Base-by-base conservation (phyloP, 2,329 filamentous ascomycete species). In the Sordariomycetes sp. region DNA sequence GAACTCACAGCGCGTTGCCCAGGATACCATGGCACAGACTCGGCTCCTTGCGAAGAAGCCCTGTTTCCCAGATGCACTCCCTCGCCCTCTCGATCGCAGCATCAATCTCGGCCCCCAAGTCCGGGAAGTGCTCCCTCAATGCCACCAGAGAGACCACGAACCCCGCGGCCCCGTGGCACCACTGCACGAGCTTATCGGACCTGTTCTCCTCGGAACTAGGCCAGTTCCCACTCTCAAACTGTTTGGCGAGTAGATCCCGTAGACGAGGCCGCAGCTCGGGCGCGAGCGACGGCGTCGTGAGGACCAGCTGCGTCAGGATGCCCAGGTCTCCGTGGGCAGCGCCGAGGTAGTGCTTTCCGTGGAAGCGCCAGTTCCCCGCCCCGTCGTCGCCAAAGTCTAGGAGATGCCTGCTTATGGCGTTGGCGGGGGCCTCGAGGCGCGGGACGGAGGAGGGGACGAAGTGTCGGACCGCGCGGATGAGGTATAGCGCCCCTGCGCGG, bases 251-350 rank as follows among this genome's bases (percentile, higher is more conserved):
- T 12, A 89, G 65, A 10, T 74, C 72, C 1, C 73, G 72, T 4
- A 89, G 65, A 22, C 79, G 73, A 3, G 69, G 69, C 60, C 79
- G 74, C 2, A 88, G 68, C 53, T 74, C 73, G 1, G 74, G 66
- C 1, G 83, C 81, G 15, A 55, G 39, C 5, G 71, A 68, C 0
- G 81, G 77, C 57, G 77, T 75, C 2, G 82, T 81, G 24, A 79
- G 71, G 1, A 87, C 76, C 15, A 88, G 71, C 66, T 89, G 86
- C n/a, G 80, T 83, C 58, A 89, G 76, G 65, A 87, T 87, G 4
- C 86, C 84, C 28, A 88, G 79, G 13, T 80, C 76, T 8, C 86
- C 86, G 64, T 89, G 84, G 0, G 78, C 39, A 7, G 39, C 39
- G 1, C 86, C 86, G 39, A 86, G 72, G 63, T 86, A 87, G 20